These are phyloP conservation scores for Pythium utonaiense DNA, from an alignment of 352 stramenopile genomes.

Conservation along the genomic window DNA sequence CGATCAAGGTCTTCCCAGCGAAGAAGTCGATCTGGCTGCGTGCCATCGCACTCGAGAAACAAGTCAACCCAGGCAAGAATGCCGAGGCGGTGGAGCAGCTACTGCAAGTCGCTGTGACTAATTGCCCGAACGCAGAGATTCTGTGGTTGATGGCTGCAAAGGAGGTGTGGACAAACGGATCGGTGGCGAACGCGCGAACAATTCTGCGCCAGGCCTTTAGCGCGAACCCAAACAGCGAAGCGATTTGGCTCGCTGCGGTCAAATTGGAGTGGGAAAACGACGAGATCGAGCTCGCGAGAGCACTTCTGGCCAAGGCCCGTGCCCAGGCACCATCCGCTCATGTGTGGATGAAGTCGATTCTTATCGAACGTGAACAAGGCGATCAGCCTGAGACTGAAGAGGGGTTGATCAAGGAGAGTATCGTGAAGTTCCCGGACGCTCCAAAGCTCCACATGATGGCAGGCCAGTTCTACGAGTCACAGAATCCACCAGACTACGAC, in stretches of 20 bases:
- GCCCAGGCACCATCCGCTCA: slow-evolving; percentile 85
- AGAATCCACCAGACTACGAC: slow-evolving; percentile 50
- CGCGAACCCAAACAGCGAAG: slow-evolving; percentile 95
- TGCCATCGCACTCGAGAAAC: slow-evolving; percentile 95
- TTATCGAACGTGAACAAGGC: slow-evolving; percentile 93
- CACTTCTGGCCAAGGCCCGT: slow-evolving; percentile 73
- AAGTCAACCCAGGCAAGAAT: slow-evolving; percentile 82
- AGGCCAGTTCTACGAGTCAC: slow-evolving; percentile 88
- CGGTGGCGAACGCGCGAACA: slow-evolving; percentile 91
- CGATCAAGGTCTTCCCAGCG: slow-evolving; percentile 81
- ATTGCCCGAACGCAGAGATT: slow-evolving; percentile 93
- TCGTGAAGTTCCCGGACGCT: slow-evolving; percentile 89
- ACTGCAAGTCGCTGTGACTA: slow-evolving; percentile 91
- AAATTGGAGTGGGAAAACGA: slow-evolving; percentile 99
- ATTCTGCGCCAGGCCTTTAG: slow-evolving; percentile 96
- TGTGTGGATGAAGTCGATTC: slow-evolving; percentile 97
- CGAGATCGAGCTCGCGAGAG: slow-evolving; percentile 91
- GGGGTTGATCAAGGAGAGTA: slow-evolving; percentile 88
- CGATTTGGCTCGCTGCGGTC: slow-evolving; percentile 95
- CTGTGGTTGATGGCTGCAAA: slow-evolving; percentile 98
- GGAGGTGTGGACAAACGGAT: slow-evolving; percentile 94
- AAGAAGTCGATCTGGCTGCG: slow-evolving; percentile 97
- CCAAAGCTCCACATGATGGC: slow-evolving; percentile 98
- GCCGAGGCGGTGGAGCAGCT: slow-evolving; percentile 81
- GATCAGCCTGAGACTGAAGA: slow-evolving; percentile 61